phyloP scores from a whole-genome alignment of 805 yeast species.

The Torulaspora delbrueckii region DNA sequence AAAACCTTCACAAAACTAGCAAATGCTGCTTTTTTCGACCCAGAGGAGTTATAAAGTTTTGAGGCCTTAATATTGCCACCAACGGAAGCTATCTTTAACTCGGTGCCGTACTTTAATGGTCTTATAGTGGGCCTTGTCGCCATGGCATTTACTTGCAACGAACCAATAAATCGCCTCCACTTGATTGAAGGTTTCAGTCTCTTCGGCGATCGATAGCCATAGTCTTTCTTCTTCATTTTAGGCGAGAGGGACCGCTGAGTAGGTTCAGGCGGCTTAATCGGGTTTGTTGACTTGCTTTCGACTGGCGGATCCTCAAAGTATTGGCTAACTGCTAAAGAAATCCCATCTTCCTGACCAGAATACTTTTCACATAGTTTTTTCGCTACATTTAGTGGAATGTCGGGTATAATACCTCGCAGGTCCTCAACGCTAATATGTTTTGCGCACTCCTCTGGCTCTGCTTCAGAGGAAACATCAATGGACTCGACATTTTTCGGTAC shows the following conservation, averaged over 20 bases:
- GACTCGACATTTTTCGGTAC: neutral
- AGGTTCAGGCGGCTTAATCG: neutral
- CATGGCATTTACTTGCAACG: conserved; percentile 59
- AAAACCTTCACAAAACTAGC: conserved; percentile 35
- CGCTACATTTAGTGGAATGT: conserved; percentile 24
- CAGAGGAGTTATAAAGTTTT: conserved; percentile 21
- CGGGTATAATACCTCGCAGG: conserved; percentile 36
- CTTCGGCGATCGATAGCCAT: conserved; percentile 7
- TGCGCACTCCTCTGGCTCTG: neutral
- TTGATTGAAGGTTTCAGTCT: conserved; percentile 12
- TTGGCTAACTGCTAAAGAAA: conserved; percentile 39
- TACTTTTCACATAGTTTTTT: conserved; percentile 29
- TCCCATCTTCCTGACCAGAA: conserved; percentile 24
- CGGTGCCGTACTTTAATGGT: conserved; percentile 42
- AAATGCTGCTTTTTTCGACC: conserved; percentile 23
- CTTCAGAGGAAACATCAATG: neutral
- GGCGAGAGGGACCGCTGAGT: conserved; percentile 1
- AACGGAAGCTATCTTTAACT: conserved; percentile 37
- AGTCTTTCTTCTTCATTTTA: conserved; percentile 6
- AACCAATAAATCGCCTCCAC: conserved; percentile 54
- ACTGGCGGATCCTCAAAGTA: conserved; percentile 33
- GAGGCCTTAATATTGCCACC: conserved; percentile 28
- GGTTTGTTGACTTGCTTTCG: neutral
- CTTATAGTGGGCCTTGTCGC: conserved; percentile 61
- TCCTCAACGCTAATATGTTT: neutral